Percentiles rank a stretch among this genome's conserved stretches.
These are phyloP conservation scores for Cladosporium sp. DNA, from an alignment of 2,329 filamentous ascomycete species.

Conservation along the genomic window DNA sequence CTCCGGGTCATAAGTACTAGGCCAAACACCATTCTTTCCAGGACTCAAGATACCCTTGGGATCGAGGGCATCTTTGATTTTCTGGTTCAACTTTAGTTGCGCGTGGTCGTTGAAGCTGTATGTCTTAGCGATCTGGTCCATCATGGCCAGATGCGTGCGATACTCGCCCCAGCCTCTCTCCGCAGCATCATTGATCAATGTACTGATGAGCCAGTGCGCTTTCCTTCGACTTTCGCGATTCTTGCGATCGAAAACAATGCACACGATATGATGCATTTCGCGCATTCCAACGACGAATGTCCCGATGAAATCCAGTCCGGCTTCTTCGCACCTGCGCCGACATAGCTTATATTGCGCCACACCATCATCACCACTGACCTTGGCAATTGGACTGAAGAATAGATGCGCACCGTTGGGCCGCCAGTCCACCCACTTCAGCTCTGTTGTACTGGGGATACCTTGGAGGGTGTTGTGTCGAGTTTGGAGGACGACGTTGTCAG, in stretches of 20 bases:
- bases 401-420: constrained; percentile 50
- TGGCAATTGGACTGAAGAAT: constrained; percentile 51
- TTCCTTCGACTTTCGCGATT: constrained; percentile 37
- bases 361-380: constrained; percentile 46
- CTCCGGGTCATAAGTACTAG: constrained; percentile 12
- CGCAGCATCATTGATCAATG: constrained; percentile 39
- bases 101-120: constrained; percentile 42
- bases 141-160: constrained; percentile 43
- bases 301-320: constrained; percentile 49
- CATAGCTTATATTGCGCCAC: constrained; percentile 42
- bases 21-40: constrained; percentile 43
- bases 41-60: constrained; percentile 47
- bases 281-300: constrained; percentile 50
- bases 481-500: constrained; percentile 28
- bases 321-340: constrained; percentile 29
- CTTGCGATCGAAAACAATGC: constrained; percentile 49
- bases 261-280: constrained; percentile 55
- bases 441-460: constrained; percentile 33
- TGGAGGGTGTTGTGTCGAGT: constrained; percentile 24
- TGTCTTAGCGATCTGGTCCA: constrained; percentile 44
- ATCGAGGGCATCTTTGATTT: constrained; percentile 45
- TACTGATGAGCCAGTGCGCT: constrained; percentile 36
- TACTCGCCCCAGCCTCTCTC: constrained; percentile 44
- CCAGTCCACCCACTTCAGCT: constrained; percentile 48
- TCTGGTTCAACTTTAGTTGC: constrained; percentile 41